A percentile compares a stretch with the other conserved stretches of the same genome.
Conservation (phyloP, 192 early-diverging fungal species). For the Backusella luteola region DNA sequence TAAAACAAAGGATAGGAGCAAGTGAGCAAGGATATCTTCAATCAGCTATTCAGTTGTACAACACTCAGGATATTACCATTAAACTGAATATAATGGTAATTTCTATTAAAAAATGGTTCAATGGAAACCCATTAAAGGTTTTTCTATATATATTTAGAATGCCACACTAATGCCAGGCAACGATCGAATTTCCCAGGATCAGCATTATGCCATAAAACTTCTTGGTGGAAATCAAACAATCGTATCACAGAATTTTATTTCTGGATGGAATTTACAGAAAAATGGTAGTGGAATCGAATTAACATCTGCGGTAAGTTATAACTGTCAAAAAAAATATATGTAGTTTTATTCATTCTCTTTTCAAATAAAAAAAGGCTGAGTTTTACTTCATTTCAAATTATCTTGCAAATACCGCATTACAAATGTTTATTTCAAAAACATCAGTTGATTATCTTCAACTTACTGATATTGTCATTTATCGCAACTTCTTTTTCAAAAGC, state of each 20-base stretch:
- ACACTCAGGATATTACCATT: slow-evolving; percentile 22
- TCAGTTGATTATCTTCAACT: slow-evolving; percentile 18
- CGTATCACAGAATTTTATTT: slow-evolving; percentile 22
- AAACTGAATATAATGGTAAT: slow-evolving; percentile 24
- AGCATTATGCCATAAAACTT: slow-evolving; percentile 20
- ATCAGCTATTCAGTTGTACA: slow-evolving; percentile 19
- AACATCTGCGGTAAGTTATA: slow-evolving; percentile 24
- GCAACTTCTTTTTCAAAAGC: slow-evolving; percentile 16
- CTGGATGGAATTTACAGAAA: slow-evolving; percentile 21
- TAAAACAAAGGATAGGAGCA: neutral
- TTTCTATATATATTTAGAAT: slow-evolving; percentile 10
- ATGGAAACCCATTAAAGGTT: neutral
- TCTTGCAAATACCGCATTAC: slow-evolving; percentile 22
- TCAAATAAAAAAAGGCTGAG: slow-evolving; percentile 11
- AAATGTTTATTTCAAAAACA: slow-evolving; percentile 8
- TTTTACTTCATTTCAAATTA: slow-evolving; percentile 18
- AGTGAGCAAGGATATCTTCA: slow-evolving; percentile 18
- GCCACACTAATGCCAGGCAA: slow-evolving; percentile 3
- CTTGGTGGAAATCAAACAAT: slow-evolving; percentile 27
- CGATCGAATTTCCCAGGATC: neutral
- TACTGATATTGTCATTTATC: slow-evolving; percentile 12
- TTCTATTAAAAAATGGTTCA: neutral
- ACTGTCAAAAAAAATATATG: neutral
- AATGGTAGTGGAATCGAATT: slow-evolving; percentile 18
- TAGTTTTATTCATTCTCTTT: neutral